phyloP scores from a whole-genome alignment of 2,329 filamentous ascomycete genomes.

The Helminthosporium solani region DNA sequence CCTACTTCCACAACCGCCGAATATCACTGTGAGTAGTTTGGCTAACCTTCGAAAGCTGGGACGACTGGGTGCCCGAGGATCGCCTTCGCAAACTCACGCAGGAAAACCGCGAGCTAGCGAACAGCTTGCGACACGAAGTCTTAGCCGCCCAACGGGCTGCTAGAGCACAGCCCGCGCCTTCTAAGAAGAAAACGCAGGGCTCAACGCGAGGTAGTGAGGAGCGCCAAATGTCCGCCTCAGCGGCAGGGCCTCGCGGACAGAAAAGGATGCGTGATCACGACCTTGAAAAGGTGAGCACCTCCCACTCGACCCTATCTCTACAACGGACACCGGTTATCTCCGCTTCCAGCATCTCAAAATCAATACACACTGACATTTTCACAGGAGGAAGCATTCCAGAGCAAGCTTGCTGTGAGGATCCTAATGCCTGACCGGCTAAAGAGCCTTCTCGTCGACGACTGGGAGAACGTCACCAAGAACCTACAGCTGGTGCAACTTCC shows the following conservation, averaged over 20 bases:
- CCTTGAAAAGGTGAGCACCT: constrained; percentile 67
- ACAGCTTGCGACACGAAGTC: constrained; percentile 68
- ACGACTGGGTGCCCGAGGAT: constrained; percentile 95
- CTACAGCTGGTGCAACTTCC: constrained; percentile 85
- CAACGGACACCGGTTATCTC: background rate
- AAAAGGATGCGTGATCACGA: constrained; percentile 78
- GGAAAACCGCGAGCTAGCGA: constrained; percentile 88
- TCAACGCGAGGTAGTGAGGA: constrained; percentile 77
- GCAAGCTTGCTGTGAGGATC: constrained; percentile 81
- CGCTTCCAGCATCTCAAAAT: background rate
- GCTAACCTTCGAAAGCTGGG: constrained; percentile 64
- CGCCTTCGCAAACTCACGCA: constrained; percentile 91
- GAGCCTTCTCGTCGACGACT: constrained; percentile 91
- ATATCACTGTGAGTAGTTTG: background rate
- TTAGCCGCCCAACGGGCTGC: constrained; percentile 56
- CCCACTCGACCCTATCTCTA: background rate
- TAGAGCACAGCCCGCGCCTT: constrained; percentile 45
- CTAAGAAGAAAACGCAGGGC: constrained; percentile 59
- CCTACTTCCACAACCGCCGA: background rate
- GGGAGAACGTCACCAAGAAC: constrained; percentile 98
- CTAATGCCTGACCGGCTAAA: constrained; percentile 87
- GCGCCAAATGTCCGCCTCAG: constrained; percentile 61
- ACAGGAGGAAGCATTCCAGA: constrained; percentile 86
- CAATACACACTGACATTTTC: background rate
- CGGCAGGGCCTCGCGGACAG: constrained; percentile 62